Base-by-base conservation (phyloP, 495 filamentous ascomycete genomes). In the Monascus purpureus region DNA sequence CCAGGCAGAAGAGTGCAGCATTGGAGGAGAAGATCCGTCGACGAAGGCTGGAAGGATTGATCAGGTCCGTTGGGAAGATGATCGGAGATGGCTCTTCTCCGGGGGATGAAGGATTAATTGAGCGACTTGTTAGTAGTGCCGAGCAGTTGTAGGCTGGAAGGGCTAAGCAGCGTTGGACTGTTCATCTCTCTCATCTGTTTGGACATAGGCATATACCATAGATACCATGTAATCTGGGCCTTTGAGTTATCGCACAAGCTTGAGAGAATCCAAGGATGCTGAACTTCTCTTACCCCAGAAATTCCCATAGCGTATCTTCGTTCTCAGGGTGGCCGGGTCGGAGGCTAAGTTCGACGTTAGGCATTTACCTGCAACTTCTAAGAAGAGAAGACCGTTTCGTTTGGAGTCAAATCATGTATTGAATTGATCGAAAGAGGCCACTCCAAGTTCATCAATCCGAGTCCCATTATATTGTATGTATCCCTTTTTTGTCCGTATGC, bases 1-100 rank as follows among this genome's bases (percentile, higher is more conserved):
- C 92, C 7, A 73, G 69, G 13, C 50, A 65, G 32, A 93, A 92
- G 61, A 90, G 82, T 45, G 61, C 62, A 17, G 75, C 88, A 54
- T 42, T 97, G 45, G 90, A 97, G 55, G 70, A 75, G 24, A 67
- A 68, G 38, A 74, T 88, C 38, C 73, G 64, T 41, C 62, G 61
- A 38, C 71, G 72, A 38, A 65, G 57, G 38, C 33, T 78, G 22
- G 53, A 45, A 4, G 67, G 63, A 11, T 53, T 74, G 22, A 52
- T 55, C 6, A 30, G 40, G 13, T 43, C 54, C 25, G 48, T 60
- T 34, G 50, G 46, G 13, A 54, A 51, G 28, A 43, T 73, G 26
- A 49, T 77, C 25, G 20, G 20, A 4, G 41, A 40, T 4, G 49
- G 56, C 31, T 31, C 38, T n/a, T 32, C 9, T 20, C 30, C 20